Percentiles rank a stretch among this genome's conserved stretches.
phyloP scores from a whole-genome alignment of 2,329 filamentous ascomycete species.

The Claviceps africana region DNA sequence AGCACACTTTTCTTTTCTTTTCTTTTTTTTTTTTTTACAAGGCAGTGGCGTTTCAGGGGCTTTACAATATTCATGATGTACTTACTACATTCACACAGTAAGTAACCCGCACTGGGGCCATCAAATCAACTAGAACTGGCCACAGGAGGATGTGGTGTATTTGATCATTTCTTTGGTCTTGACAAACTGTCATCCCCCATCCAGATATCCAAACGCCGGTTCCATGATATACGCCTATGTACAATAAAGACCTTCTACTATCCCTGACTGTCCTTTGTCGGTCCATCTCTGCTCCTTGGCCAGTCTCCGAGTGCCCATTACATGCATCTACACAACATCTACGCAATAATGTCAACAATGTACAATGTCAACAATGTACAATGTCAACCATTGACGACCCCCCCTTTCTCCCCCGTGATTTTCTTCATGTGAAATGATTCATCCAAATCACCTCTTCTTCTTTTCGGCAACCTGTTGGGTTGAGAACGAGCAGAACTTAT shows the following conservation, averaged over 20 bases:
- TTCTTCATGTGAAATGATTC: background rate
- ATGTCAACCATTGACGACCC: too few species aligned
- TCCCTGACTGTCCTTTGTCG: background rate
- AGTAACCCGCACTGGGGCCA: too few species aligned
- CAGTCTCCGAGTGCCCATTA: conserved; percentile 11
- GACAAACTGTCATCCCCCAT: background rate
- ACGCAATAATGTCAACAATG: too few species aligned
- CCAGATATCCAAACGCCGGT: conserved; percentile 5
- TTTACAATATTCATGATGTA: background rate
- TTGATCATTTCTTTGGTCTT: background rate
- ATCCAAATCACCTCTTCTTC: conserved; percentile 18
- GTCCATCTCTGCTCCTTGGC: conserved; percentile 23
- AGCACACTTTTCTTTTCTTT: too few species aligned
- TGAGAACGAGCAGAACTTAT: conserved; percentile 80
- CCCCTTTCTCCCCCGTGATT: too few species aligned
- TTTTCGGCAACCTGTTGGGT: conserved; percentile 45
- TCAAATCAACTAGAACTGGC: background rate
- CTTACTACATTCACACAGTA: background rate
- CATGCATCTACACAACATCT: conserved; percentile 17
- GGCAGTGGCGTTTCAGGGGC: too few species aligned
- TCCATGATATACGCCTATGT: conserved; percentile 14
- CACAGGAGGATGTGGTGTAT: background rate
- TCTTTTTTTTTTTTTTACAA: too few species aligned
- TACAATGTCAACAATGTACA: background rate
- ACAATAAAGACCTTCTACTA: conserved; percentile 18